These are phyloP conservation scores for Rhizoclosmatium sp. DNA, from an alignment of 192 early-diverging fungal species.

Conservation along the genomic window DNA sequence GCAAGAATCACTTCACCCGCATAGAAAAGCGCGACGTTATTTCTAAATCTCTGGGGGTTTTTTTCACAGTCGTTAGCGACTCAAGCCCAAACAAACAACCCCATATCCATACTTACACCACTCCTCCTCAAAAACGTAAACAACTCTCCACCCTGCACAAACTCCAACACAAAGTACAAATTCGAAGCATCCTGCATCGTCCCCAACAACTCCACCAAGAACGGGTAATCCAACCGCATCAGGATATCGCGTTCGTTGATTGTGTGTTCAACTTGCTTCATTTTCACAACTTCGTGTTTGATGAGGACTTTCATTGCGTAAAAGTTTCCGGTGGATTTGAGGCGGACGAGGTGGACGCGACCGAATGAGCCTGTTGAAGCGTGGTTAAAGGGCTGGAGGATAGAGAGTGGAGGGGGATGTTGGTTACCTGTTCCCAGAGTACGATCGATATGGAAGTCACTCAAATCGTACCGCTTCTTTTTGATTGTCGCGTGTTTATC, in stretches of 20 bases:
- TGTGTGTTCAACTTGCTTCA: constrained; percentile 97
- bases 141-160: constrained; percentile 95
- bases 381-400: constrained; percentile 51
- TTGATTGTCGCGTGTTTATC: too few species aligned
- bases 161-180: constrained; percentile 96
- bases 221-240: constrained; percentile 87
- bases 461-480: not conserved
- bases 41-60: constrained; percentile 75
- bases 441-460: constrained; percentile 82
- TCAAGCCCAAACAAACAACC: not conserved
- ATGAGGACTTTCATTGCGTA: constrained; percentile 97
- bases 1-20: constrained; percentile 88
- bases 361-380: constrained; percentile 82
- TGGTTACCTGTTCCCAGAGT: constrained; percentile 79
- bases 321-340: constrained; percentile 78
- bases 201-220: constrained; percentile 90
- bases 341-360: constrained; percentile 92
- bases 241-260: constrained; percentile 96
- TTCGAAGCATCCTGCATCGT: constrained; percentile 91
- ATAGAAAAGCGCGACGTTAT: constrained; percentile 88
- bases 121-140: constrained; percentile 88
- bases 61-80: not conserved
- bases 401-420: not conserved
- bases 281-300: constrained; percentile 91
- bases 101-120: constrained; percentile 60